Evolutionary conservation across 306 rosid genomes (phyloP), one percentile per base, ranked within the genome.

Genomic region (Chamaecrista fasciculata): DNA sequence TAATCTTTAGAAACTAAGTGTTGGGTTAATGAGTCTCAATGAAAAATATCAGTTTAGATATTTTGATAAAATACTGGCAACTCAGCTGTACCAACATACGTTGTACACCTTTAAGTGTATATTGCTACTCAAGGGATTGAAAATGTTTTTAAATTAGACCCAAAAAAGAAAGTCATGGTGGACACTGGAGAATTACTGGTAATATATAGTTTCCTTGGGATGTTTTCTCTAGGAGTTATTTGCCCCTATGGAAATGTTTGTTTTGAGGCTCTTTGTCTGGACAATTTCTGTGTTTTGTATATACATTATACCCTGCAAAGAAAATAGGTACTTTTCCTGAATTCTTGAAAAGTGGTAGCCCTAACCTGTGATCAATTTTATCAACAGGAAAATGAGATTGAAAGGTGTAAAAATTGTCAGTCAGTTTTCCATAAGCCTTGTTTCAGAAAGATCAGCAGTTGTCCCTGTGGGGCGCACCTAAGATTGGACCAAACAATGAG

Each of bases 301-400:
- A 61, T 9, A 11, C 36, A 37, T 6, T 21, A 11, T 14, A 6
- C 33, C 33, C 16, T 23, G 67, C 20, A 39, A 50, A 21, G 11
- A 21, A 39, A 62, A 25, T 44, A 26, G 29, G 49, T 55, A 67
- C 23, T 43, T 72, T 29, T 46, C 63, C 7, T 72, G 40, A 57
- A 74, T 57, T 43, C 34, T 58, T 58, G 40, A 48, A 69, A 62
- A 65, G 19, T 51, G 28, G 23, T 40, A 18, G 18, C 31, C 56
- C 43, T 28, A 62, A 64, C 70, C 73, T 81, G 67, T 73, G 78
- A 29, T 23, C 75, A 62, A 66, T 65, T 60, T 48, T 73, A 61
- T 78, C n/a, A 37, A 67, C 96, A 91, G 99, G 99, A 87, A 83
- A 88, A 70, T 8, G 87, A 88, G 39, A 81, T 88, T 43, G 87